Percentiles rank a stretch among this genome's conserved stretches.
Evolutionary conservation across 169 alveolate genomes (phyloP).

Genomic region (Plasmodium knowlesi): DNA sequence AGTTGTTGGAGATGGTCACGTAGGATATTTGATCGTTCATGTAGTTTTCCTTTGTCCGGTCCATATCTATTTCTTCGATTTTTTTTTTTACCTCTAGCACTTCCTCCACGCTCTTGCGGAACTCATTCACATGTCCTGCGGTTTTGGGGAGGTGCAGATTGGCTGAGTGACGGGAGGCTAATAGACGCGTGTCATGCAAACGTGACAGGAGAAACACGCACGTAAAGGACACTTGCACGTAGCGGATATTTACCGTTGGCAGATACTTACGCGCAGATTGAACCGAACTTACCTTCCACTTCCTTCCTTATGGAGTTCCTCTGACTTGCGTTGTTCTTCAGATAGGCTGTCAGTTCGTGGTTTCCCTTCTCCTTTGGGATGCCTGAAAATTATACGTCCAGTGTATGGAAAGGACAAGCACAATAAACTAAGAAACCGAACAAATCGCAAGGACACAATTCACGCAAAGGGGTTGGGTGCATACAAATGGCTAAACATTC

Average conservation of each 20-base stretch:
- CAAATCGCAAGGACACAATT: background rate
- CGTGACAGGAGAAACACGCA: background rate
- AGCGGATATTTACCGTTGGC: background rate
- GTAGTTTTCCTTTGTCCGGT: constrained; percentile 20
- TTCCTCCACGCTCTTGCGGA: constrained; percentile 34
- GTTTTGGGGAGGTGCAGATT: background rate
- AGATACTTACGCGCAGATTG: background rate
- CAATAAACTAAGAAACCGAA: background rate
- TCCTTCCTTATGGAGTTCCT: constrained; percentile 50
- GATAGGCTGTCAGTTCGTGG: constrained; percentile 3
- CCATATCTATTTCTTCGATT: constrained; percentile 45
- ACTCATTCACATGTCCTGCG: constrained; percentile 52
- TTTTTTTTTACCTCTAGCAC: constrained; percentile 32
- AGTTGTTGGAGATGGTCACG: constrained; percentile 35
- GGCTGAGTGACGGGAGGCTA: background rate
- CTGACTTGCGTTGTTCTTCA: constrained; percentile 37
- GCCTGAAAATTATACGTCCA: constrained; percentile 24
- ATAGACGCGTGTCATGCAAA: background rate
- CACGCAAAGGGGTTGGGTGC: background rate
- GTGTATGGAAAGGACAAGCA: background rate
- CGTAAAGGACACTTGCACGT: background rate
- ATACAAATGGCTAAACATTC: background rate
- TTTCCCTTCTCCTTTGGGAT: constrained; percentile 20
- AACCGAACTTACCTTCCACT: constrained; percentile 17
- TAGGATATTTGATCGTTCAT: constrained; percentile 47